Base-by-base conservation (phyloP, 257 asterid species). In the Capsicum pubescens region DNA sequence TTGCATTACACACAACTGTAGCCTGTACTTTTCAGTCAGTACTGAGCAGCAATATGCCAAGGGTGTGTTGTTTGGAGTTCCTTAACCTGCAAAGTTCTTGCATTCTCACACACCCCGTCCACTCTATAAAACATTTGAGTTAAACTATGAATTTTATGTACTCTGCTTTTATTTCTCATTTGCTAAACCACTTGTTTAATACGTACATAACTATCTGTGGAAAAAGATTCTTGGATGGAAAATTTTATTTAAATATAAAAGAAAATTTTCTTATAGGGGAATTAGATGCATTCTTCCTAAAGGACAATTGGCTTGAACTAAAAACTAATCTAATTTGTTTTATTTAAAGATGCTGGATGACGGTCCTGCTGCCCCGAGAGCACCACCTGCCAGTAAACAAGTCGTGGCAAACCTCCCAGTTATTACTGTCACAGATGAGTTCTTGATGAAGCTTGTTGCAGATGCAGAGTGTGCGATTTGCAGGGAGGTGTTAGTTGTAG, bases 321-420 rank as follows among this genome's bases (percentile, higher is more conserved):
- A 68, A 17, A n/a, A 86, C 80, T 56, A 54, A 16, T 59, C 63
- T 48, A 79, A 79, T 85, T 87, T 83, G 13, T 81, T 79, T 83
- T 36, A 71, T 84, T 78, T 48, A 63, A 63, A 95, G 99, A 79
- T 93, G 85, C 88, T 95, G 67, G 93, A 91, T 0, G 66, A 48
- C 35, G 95, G 87, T 86, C 90, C 92, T 19, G 94, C 90, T 69
- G 95, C 84, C 88, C 98, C 98, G 64, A 89, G 94, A 91, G 94
- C 81, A 67, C 99, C 99, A 76, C 99, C 99, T 44, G 98, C 99
- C 54, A 96, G 99, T 85, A 96, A 93, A 86, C 93, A 93, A 86
- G 95, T 93, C 1, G 98, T 96, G 83, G 99, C 98, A 15, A 96
- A 93, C 89, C 99, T 96, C 86, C 99, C 98, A 6, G 88, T 96